Evolutionary conservation across 306 rosid genomes (phyloP), one percentile per base, ranked within the genome.

Genomic region (Erythrophleum fordii): DNA sequence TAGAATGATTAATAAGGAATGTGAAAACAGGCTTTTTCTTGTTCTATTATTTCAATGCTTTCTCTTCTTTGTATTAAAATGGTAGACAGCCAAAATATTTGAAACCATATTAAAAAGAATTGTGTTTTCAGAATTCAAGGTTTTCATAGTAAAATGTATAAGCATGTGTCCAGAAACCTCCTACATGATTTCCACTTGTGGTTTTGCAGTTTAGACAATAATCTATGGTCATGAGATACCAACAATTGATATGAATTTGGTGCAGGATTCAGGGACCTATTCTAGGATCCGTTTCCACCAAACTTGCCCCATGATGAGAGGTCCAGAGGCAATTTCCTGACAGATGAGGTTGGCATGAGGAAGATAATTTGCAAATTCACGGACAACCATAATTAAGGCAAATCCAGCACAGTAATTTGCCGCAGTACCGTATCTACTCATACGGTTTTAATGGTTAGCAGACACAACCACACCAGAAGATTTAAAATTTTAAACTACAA

Each of bases 211-310:
- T 23, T 74, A 74, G 61, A 53, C 22, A 73, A 41, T 20, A 26
- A 41, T 23, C 3, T 51, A 73, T 16, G 53, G 42, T 28, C 10
- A 64, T 4, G 49, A 60, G 52, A 13, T 42, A 26, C 46, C 6
- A 28, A 65, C 52, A 29, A 42, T 53, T 20, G 64, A 69, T 29
- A 44, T 44, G 46, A 28, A 45, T 68, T 25, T 68, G 81, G 44
- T 11, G 76, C 22, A 37, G 73, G 31, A 76, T 69, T 37, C 8
- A 8, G 59, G 66, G 65, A 59, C 22, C 56, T 29, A 6, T 44
- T 73, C 59, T n/a, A 25, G 60, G 20, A 75, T 75, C 71, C 77
- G 45, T 79, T 60, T 48, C 61, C 65, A 51, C 72, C 69, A 66
- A 83, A 31, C 68, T 72, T 26, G 48, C 78, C 66, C 73, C 17